These are phyloP conservation scores for Alternaria dauci DNA, from an alignment of 2,329 filamentous ascomycete genomes.

Conservation along the genomic window DNA sequence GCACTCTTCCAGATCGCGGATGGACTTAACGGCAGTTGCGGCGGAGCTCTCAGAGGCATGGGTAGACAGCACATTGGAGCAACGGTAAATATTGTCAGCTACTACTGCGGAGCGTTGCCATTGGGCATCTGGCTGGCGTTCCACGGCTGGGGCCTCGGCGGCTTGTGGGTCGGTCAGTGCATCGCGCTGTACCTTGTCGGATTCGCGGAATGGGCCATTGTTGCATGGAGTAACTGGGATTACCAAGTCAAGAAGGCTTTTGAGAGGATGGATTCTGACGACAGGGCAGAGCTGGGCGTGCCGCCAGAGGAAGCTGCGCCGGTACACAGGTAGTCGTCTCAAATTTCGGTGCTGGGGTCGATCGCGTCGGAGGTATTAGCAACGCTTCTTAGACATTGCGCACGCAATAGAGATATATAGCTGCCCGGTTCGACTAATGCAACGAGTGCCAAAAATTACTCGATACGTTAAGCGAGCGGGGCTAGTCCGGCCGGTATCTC, in stretches of 20 bases:
- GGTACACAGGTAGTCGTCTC: constrained; percentile 22
- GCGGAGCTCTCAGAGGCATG: constrained; percentile 82
- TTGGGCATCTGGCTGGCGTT: constrained; percentile 86
- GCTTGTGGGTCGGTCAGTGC: constrained; percentile 85
- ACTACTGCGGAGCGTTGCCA: constrained; percentile 83
- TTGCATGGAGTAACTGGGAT: constrained; percentile 80
- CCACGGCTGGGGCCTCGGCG: constrained; percentile 81
- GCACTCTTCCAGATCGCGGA: constrained; percentile 91
- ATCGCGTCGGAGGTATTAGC: constrained; percentile 20
- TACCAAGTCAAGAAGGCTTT: constrained; percentile 75
- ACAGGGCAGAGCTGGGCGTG: constrained; percentile 53
- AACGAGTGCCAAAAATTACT: constrained; percentile 32
- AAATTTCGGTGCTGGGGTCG: not conserved
- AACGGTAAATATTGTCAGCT: constrained; percentile 80
- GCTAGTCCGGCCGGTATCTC: constrained; percentile 30
- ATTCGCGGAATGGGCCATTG: constrained; percentile 78
- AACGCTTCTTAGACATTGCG: constrained; percentile 30
- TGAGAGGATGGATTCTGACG: constrained; percentile 68
- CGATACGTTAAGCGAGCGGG: constrained; percentile 29
- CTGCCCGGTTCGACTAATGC: constrained; percentile 26
- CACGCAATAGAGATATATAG: constrained; percentile 36
- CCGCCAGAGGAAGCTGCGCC: constrained; percentile 31
- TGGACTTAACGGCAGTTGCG: constrained; percentile 84
- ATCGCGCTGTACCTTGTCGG: constrained; percentile 78
- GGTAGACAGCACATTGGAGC: constrained; percentile 87